Conservation (phyloP, 2,329 filamentous ascomycete genomes). For the Colletotrichum orchidophilum region DNA sequence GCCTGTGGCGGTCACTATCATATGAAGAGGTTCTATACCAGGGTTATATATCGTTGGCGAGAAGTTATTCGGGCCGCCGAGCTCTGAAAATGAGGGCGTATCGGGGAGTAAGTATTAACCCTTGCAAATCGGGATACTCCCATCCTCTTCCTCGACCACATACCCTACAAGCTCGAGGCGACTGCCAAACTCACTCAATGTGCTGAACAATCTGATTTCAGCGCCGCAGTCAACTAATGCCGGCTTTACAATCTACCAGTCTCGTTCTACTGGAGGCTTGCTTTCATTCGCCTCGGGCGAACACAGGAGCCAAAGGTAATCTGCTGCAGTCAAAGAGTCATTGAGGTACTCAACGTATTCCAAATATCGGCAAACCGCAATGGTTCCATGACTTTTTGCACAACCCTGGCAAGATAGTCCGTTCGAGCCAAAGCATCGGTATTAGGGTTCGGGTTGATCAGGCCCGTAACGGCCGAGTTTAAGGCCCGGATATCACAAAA, state of each 20-base stretch:
- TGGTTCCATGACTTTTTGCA: conserved; percentile 44
- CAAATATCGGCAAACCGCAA: conserved; percentile 46
- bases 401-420: conserved; percentile 45
- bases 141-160: conserved; percentile 41
- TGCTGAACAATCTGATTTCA: conserved; percentile 51
- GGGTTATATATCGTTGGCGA: conserved; percentile 38
- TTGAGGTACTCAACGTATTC: conserved; percentile 51
- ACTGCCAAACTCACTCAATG: conserved; percentile 45
- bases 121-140: conserved; percentile 36
- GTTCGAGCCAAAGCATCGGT: conserved; percentile 50
- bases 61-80: conserved; percentile 27
- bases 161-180: conserved; percentile 48
- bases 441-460: conserved; percentile 51
- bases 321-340: conserved; percentile 46
- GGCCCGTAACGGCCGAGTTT: conserved; percentile 40
- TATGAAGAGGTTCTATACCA: conserved; percentile 42
- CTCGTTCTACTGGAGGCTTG: conserved; percentile 39
- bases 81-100: background rate
- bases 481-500: conserved; percentile 47
- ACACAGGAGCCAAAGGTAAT: conserved; percentile 45
- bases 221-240: conserved; percentile 51
- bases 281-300: conserved; percentile 46
- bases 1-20: conserved; percentile 42
- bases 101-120: conserved; percentile 12
- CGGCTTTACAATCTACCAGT: conserved; percentile 53